Percentiles rank a stretch among this genome's conserved stretches.
Conservation (phyloP, 179 eudicot species). For the Monotropa hypopitys region DNA sequence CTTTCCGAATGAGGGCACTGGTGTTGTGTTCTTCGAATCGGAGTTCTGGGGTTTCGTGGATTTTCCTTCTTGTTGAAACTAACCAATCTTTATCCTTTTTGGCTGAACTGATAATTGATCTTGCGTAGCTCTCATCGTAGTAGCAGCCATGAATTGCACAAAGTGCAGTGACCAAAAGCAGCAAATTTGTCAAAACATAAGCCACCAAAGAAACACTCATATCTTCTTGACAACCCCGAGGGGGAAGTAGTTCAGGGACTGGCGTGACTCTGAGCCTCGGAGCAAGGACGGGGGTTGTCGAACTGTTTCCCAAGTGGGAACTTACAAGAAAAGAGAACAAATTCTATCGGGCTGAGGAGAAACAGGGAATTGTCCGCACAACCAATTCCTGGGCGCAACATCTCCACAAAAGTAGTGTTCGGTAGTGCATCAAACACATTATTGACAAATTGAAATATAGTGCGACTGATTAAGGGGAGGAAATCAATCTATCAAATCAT, state of each 20-base stretch:
- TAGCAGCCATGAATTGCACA: not conserved
- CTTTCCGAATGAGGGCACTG: conserved; percentile 53
- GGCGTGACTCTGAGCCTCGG: not conserved
- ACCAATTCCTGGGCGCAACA: no score
- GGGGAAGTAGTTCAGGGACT: not conserved
- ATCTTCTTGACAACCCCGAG: not conserved
- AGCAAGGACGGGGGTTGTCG: no score
- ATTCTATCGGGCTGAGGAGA: no score
- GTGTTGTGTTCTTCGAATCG: conserved; percentile 64
- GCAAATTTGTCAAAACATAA: not conserved
- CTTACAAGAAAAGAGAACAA: no score
- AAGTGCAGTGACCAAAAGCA: not conserved
- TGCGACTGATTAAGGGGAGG: no score
- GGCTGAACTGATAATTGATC: conserved; percentile 35
- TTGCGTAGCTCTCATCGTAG: conserved; percentile 18
- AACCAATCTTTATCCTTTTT: conserved; percentile 51
- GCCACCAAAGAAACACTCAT: not conserved
- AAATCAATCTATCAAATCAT: no score
- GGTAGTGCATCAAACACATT: no score
- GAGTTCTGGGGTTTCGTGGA: conserved; percentile 82
- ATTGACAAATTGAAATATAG: no score
- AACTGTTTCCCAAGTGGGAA: no score
- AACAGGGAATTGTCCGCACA: no score
- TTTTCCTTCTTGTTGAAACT: conserved; percentile 50
- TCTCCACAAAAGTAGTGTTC: no score